Evolutionary conservation across 2,329 filamentous ascomycete genomes (phyloP).

Genomic region (Nemania serpens): DNA sequence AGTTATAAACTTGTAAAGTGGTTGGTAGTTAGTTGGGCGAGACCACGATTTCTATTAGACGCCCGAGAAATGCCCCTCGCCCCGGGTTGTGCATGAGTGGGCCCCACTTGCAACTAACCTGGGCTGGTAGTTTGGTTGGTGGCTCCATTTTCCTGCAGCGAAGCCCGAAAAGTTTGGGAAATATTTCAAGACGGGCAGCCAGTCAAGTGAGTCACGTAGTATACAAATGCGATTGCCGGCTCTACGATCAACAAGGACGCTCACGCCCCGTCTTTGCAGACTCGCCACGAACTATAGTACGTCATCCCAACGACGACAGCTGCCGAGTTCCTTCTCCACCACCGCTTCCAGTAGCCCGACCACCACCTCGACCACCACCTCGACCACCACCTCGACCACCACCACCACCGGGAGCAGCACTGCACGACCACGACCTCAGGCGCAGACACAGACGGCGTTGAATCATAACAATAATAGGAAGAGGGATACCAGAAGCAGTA

Average conservation of each 20-base stretch:
- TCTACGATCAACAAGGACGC: constrained; percentile 17
- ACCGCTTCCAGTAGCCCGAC: no score
- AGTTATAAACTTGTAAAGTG: no score
- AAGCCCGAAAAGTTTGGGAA: constrained; percentile 13
- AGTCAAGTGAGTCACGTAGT: constrained; percentile 28
- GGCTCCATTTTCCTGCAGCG: constrained; percentile 13
- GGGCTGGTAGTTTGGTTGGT: no score
- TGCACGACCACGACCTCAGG: constrained; percentile 1
- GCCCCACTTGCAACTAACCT: constrained; percentile 23
- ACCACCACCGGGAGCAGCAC: not conserved
- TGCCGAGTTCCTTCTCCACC: not conserved
- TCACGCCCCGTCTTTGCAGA: constrained; percentile 3
- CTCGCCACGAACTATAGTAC: not conserved
- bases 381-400: not conserved
- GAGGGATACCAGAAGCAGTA: not conserved
- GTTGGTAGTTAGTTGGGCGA: no score
- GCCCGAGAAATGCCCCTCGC: constrained; percentile 24
- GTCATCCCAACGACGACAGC: not conserved
- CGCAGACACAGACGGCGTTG: not conserved
- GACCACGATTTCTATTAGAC: no score
- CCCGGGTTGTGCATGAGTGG: constrained; percentile 18
- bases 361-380: not conserved
- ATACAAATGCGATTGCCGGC: constrained; percentile 26
- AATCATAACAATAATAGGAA: no score
- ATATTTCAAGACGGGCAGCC: constrained; percentile 22